phyloP scores from a whole-genome alignment of 768 basidiomycete species.

The Lentinula lateritia region DNA sequence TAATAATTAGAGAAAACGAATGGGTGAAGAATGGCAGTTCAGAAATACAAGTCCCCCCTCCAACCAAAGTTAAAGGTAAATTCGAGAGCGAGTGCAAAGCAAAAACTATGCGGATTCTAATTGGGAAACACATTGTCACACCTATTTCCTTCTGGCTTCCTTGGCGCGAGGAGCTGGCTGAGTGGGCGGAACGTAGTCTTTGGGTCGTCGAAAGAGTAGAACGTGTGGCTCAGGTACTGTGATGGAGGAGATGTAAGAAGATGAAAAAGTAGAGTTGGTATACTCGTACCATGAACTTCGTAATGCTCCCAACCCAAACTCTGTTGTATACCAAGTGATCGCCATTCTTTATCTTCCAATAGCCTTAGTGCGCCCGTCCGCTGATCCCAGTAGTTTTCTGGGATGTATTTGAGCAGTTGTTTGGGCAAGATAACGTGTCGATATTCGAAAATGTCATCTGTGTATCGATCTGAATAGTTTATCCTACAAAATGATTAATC shows the following conservation, averaged over 20 bases:
- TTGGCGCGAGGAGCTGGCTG: constrained; percentile 35
- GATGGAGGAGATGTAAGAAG: constrained; percentile 1
- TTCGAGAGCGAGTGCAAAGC: neutral
- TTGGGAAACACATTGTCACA: constrained; percentile 4
- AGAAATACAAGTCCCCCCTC: no score
- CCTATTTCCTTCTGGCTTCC: constrained; percentile 38
- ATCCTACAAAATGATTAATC: constrained; percentile 45
- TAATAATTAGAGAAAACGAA: neutral
- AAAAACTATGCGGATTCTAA: constrained; percentile 4
- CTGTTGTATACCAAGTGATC: constrained; percentile 94
- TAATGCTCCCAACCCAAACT: constrained; percentile 97
- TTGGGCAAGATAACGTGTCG: constrained; percentile 97
- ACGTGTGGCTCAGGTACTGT: constrained; percentile 91
- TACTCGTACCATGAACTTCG: constrained; percentile 82
- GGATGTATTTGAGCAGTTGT: constrained; percentile 88
- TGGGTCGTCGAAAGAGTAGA: constrained; percentile 82
- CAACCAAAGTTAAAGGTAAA: neutral
- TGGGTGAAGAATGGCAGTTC: neutral
- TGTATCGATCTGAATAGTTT: constrained; percentile 87
- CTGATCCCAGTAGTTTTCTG: constrained; percentile 76
- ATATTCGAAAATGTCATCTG: constrained; percentile 91
- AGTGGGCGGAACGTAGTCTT: constrained; percentile 54
- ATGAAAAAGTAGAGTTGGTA: neutral
- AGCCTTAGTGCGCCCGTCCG: constrained; percentile 79
- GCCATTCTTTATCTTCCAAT: constrained; percentile 86